Evolutionary conservation across 1,139 yeast genomes (phyloP), one percentile per base, ranked within the genome.

Genomic region (Yamadazyma aaseri): DNA sequence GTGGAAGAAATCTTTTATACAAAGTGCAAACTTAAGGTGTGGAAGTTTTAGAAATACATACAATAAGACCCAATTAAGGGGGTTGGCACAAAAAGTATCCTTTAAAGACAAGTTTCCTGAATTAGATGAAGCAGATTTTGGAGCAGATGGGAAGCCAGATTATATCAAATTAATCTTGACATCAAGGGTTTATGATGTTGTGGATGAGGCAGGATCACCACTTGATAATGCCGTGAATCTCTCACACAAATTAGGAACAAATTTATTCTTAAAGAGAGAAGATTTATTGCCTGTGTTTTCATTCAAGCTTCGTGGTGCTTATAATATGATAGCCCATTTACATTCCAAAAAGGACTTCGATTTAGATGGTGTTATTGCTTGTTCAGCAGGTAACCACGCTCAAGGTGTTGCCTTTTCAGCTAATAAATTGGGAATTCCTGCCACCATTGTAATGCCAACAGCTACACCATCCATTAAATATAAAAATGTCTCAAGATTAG

Each of bases 321-420:
- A 90, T 61, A 92, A 92, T 58, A 89, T 87, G 95, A 84, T 92
- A 52, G 94, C 97, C 25, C 86, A 90, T 50, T 64, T 92, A 38
- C 80, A 86, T 31, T 37, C 67, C 20, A 53, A 63, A 34, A 70
- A 77, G 17, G 74, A 78, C 29, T 73, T 79, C 26, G 81, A 85
- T 34, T 63, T 85, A 46, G 77, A 83, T 41, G 99, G 99, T 45
- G 97, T 92, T 35, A 84, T 94, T 56, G 97, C 98, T 0, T 92
- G 97, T 52, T 87, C 97, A 14, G 99, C 98, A 1, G 99, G 99
- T 25, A 92, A 92, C 58, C 99, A 92, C 52, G 99, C 99, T 2
- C 99, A 94, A 58, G 99, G 99, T 43, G 97, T 94, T 6, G 98
- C 98, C 0, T 92, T 65, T 55, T 85, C 96, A 11, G 96, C 97